A percentile compares a stretch with the other conserved stretches of the same genome.
Evolutionary conservation across 106 monocot species (phyloP).

Genomic region (Apostasia shenzhenica): DNA sequence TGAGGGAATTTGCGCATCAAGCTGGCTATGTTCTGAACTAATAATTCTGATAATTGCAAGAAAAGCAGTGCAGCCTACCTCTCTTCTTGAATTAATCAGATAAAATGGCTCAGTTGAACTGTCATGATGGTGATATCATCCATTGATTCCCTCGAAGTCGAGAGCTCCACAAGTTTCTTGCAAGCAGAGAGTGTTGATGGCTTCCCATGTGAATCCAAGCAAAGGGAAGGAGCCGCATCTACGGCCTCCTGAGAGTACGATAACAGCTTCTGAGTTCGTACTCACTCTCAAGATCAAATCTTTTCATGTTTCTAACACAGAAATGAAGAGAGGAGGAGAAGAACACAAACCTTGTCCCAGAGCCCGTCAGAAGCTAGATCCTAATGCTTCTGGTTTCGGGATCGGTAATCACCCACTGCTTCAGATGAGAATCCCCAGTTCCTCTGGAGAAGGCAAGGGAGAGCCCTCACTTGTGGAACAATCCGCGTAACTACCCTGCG

Average conservation of each 20-base stretch:
- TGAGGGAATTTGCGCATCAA: too few relatives aligned
- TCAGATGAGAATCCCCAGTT: slow-evolving; percentile 69
- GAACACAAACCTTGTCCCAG: slow-evolving; percentile 42
- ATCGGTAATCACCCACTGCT: slow-evolving; percentile 69
- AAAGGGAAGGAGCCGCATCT: slow-evolving; percentile 34
- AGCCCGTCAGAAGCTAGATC: slow-evolving; percentile 85
- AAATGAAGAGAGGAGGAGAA: not conserved
- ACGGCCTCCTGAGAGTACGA: slow-evolving; percentile 42
- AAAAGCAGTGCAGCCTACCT: too few relatives aligned
- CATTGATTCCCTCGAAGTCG: slow-evolving; percentile 28
- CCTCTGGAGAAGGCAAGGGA: slow-evolving; percentile 75
- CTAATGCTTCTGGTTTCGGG: slow-evolving; percentile 54
- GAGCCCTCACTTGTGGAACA: slow-evolving; percentile 47
- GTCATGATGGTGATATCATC: slow-evolving; percentile 66
- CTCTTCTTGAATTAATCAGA: too few relatives aligned
- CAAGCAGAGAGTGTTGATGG: slow-evolving; percentile 37
- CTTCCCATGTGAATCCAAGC: slow-evolving; percentile 11
- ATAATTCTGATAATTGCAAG: too few relatives aligned
- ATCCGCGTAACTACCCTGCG: slow-evolving; percentile 62
- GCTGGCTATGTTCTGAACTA: too few relatives aligned
- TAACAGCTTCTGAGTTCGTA: too few relatives aligned
- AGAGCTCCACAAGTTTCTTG: slow-evolving; percentile 41
- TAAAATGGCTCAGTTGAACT: slow-evolving; percentile 37
- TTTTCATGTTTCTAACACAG: not conserved
- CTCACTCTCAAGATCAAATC: too few relatives aligned